phyloP scores from a whole-genome alignment of 805 yeast species.

The Saccharomycopsis javanensis region DNA sequence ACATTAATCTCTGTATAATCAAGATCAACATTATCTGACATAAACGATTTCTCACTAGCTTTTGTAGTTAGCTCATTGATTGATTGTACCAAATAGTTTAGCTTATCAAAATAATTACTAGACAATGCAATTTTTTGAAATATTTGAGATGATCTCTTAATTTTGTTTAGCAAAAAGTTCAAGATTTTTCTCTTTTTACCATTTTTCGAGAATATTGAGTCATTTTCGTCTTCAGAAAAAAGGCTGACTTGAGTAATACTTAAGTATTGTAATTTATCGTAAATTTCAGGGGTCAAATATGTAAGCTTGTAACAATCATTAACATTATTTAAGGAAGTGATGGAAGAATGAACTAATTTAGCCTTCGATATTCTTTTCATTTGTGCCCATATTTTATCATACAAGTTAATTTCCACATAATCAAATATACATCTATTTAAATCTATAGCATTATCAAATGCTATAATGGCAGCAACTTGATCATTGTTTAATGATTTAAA shows the following conservation, averaged over 20 bases:
- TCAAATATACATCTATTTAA: conserved; percentile 48
- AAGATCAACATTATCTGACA: not conserved
- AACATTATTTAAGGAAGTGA: not conserved
- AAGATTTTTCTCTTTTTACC: conserved; percentile 23
- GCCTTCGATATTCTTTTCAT: conserved; percentile 24
- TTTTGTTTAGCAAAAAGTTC: conserved; percentile 31
- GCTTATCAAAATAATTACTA: conserved; percentile 40
- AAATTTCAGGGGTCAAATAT: conserved; percentile 17
- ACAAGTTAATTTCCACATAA: conserved; percentile 62
- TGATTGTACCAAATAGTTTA: conserved; percentile 40
- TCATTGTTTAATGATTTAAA: conserved; percentile 24
- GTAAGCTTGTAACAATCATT: not conserved
- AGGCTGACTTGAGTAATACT: conserved; percentile 38
- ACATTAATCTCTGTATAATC: conserved; percentile 22
- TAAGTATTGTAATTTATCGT: conserved; percentile 25
- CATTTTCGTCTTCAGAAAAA: conserved; percentile 26
- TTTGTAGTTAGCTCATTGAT: conserved; percentile 39
- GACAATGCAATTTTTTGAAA: conserved; percentile 40
- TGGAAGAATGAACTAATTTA: not conserved
- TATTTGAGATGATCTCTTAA: conserved; percentile 41
- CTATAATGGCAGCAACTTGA: not conserved
- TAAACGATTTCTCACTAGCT: conserved; percentile 4
- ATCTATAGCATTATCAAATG: conserved; percentile 24
- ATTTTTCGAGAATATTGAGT: conserved; percentile 19
- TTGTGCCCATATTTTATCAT: conserved; percentile 55